Evolutionary conservation across 2,329 filamentous ascomycete genomes (phyloP).

Genomic region (Neobulgaria alba): DNA sequence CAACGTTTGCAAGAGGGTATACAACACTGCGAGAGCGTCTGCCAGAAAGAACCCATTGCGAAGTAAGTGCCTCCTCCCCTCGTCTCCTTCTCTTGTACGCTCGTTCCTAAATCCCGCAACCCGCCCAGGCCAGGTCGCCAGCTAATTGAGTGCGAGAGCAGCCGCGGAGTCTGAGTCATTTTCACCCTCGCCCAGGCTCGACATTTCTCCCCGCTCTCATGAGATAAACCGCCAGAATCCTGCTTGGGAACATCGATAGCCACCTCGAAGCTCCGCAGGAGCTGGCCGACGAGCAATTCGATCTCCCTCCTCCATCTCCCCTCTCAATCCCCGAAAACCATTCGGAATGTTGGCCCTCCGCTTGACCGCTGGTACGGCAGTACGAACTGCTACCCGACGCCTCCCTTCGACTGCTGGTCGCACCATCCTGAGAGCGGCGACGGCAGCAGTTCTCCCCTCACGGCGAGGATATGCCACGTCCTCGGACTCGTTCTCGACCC

Average conservation of each 20-base stretch:
- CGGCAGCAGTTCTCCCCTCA: conserved; percentile 17
- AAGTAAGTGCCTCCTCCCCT: neutral
- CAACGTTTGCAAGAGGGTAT: neutral
- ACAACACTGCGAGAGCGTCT: neutral
- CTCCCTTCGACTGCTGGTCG: conserved; percentile 19
- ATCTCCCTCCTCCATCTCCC: neutral
- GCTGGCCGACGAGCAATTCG: neutral
- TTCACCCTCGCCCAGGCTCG: neutral
- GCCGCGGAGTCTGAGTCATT: neutral
- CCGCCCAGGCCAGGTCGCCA: neutral
- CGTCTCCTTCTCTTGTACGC: neutral
- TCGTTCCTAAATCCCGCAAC: neutral
- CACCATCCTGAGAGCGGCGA: conserved; percentile 23
- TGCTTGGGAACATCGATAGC: neutral
- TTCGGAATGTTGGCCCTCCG: conserved; percentile 28
- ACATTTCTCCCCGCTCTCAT: neutral
- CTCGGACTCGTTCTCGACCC: conserved; percentile 38
- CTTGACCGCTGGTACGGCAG: conserved; percentile 23
- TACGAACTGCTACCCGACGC: conserved; percentile 21
- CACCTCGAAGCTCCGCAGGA: neutral
- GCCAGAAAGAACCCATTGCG: neutral
- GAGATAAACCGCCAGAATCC: neutral
- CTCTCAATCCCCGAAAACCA: conserved; percentile 18
- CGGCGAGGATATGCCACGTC: conserved; percentile 26
- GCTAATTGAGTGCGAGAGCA: no score